Conservation (phyloP, 176 grass and related monocot species). For the Paspalum vaginatum region DNA sequence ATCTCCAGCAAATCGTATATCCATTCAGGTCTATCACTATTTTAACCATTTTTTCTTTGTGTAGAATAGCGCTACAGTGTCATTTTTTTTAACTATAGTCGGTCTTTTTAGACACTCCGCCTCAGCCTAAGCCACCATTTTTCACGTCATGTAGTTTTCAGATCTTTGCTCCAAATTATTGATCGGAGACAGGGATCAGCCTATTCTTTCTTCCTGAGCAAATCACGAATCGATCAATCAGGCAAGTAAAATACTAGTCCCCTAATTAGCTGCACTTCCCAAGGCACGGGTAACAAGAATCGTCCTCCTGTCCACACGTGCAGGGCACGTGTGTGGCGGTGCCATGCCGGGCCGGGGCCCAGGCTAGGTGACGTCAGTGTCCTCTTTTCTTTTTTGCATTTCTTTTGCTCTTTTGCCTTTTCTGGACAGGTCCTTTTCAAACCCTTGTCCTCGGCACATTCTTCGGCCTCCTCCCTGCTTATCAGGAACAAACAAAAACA, state of each 20-base stretch:
- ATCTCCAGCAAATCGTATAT: too few relatives aligned
- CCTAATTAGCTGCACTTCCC: conserved; percentile 28
- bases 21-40: too few relatives aligned
- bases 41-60: too few relatives aligned
- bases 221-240: not conserved
- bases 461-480: too few relatives aligned
- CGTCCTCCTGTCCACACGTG: conserved; percentile 49
- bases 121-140: too few relatives aligned
- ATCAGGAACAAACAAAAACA: too few relatives aligned
- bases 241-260: conserved; percentile 26
- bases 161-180: too few relatives aligned
- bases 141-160: too few relatives aligned
- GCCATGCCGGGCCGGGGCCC: not conserved
- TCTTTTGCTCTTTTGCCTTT: conserved; percentile 45
- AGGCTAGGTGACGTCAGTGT: conserved; percentile 41
- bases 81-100: too few relatives aligned
- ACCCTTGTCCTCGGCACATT: not conserved
- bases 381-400: conserved; percentile 22
- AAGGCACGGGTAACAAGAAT: conserved; percentile 31
- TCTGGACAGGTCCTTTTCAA: conserved; percentile 41
- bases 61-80: too few relatives aligned
- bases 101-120: too few relatives aligned
- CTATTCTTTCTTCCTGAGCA: not conserved
- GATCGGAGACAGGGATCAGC: too few relatives aligned
- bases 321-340: conserved; percentile 56